phyloP scores from a whole-genome alignment of 2,329 filamentous ascomycete species.

The Cercospora zeina region DNA sequence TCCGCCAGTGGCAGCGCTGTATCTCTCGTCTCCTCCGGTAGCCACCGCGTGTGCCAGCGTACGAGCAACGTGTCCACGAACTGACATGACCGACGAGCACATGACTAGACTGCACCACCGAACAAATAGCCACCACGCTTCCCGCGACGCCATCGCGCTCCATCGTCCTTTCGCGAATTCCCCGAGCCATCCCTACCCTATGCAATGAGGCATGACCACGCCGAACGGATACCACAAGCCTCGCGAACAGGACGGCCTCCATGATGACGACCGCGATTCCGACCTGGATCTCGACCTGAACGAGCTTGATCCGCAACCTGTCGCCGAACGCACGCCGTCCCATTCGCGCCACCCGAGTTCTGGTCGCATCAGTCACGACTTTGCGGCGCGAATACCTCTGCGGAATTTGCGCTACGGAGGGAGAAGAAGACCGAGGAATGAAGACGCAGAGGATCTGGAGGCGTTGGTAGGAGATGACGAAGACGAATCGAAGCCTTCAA shows the following conservation, averaged over 20 bases:
- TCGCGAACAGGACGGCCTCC: constrained; percentile 64
- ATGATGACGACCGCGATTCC: constrained; percentile 59
- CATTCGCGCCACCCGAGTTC: constrained; percentile 24
- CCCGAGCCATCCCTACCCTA: constrained; percentile 8
- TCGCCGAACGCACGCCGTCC: constrained; percentile 21
- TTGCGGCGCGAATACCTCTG: constrained; percentile 65
- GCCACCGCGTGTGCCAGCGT: not conserved
- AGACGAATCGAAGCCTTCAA: constrained; percentile 31
- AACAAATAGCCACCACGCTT: not conserved
- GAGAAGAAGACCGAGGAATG: constrained; percentile 47
- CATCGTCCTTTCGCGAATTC: constrained; percentile 1
- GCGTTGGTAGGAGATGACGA: constrained; percentile 63
- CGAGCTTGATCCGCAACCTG: constrained; percentile 67
- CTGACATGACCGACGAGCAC: constrained; percentile 1
- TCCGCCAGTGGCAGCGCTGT: not conserved
- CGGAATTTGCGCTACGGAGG: constrained; percentile 58
- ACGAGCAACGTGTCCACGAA: constrained; percentile 8
- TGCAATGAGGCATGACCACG: constrained; percentile 49
- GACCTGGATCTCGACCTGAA: constrained; percentile 76
- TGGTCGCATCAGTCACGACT: constrained; percentile 40
- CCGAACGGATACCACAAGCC: constrained; percentile 51
- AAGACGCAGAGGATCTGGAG: constrained; percentile 65
- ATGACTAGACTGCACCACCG: not conserved
- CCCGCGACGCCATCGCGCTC: not conserved
- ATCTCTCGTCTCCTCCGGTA: not conserved